These are phyloP conservation scores for Boletus hoseneyae DNA, from an alignment of 1,284 basidiomycete species.

Conservation along the genomic window DNA sequence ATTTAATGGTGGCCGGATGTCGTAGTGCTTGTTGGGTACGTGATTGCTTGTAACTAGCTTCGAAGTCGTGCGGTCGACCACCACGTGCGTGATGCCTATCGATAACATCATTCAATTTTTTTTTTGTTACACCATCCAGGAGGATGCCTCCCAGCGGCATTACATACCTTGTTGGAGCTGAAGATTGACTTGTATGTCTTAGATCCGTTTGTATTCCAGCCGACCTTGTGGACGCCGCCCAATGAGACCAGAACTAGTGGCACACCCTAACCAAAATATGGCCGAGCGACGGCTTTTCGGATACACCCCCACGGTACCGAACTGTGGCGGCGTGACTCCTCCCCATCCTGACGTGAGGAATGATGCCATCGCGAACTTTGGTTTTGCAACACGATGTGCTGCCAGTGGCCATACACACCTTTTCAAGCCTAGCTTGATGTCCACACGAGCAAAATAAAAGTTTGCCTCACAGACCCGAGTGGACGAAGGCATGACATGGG, in stretches of 20 bases:
- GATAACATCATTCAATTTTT: slow-evolving; percentile 1
- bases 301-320: no score
- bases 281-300: no score
- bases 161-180: background rate
- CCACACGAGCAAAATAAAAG: background rate
- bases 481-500: background rate
- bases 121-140: background rate
- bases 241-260: slow-evolving; percentile 1
- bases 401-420: background rate
- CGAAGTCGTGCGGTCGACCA: slow-evolving; percentile 6
- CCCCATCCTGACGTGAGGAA: background rate
- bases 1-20: slow-evolving; percentile 35
- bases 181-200: slow-evolving; percentile 12
- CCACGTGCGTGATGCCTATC: slow-evolving; percentile 4
- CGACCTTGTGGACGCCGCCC: slow-evolving; percentile 10
- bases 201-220: slow-evolving; percentile 10
- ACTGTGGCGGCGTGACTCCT: background rate
- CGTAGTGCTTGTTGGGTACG: slow-evolving; percentile 17
- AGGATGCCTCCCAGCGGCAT: background rate
- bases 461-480: background rate
- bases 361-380: slow-evolving; percentile 3
- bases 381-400: background rate
- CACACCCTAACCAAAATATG: no score
- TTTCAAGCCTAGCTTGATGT: background rate
- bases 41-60: slow-evolving; percentile 4